A percentile compares a stretch with the other conserved stretches of the same genome.
These are phyloP conservation scores for Podospora appendiculata DNA, from an alignment of 495 filamentous ascomycete genomes.

Conservation along the genomic window DNA sequence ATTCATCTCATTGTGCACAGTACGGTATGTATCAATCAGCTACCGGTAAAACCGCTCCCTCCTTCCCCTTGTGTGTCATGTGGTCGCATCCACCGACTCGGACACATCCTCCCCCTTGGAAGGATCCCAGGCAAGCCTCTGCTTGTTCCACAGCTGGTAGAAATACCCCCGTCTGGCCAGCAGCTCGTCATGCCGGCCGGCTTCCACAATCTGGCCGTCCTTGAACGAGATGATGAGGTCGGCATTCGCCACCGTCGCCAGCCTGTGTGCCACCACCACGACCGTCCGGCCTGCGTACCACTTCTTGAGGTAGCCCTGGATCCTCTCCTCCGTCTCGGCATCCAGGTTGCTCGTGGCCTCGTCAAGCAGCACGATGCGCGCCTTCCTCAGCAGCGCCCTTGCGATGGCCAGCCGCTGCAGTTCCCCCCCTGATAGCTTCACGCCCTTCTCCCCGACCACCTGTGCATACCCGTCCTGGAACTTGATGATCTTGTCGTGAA, in stretches of 20 bases:
- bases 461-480: constrained; percentile 47
- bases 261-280: constrained; percentile 5
- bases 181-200: constrained; percentile 4
- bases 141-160: constrained; percentile 4
- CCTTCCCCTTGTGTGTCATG: not conserved
- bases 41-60: not conserved
- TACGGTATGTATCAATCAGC: no score
- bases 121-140: constrained; percentile 2
- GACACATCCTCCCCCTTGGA: not conserved
- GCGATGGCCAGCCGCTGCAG: constrained; percentile 59
- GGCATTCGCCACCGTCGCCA: constrained; percentile 4
- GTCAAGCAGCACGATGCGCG: constrained; percentile 67
- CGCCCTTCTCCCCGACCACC: constrained; percentile 46
- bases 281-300: constrained; percentile 4
- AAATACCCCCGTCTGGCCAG: constrained; percentile 5
- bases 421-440: constrained; percentile 40
- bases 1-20: no score
- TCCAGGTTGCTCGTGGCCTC: constrained; percentile 63
- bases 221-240: constrained; percentile 5
- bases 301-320: constrained; percentile 8
- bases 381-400: constrained; percentile 57
- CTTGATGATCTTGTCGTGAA: constrained; percentile 27
- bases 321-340: constrained; percentile 30
- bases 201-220: constrained; percentile 4
- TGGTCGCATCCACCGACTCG: not conserved